These are phyloP conservation scores for Rhodotorula diobovata DNA, from an alignment of 768 basidiomycete genomes.

Conservation along the genomic window DNA sequence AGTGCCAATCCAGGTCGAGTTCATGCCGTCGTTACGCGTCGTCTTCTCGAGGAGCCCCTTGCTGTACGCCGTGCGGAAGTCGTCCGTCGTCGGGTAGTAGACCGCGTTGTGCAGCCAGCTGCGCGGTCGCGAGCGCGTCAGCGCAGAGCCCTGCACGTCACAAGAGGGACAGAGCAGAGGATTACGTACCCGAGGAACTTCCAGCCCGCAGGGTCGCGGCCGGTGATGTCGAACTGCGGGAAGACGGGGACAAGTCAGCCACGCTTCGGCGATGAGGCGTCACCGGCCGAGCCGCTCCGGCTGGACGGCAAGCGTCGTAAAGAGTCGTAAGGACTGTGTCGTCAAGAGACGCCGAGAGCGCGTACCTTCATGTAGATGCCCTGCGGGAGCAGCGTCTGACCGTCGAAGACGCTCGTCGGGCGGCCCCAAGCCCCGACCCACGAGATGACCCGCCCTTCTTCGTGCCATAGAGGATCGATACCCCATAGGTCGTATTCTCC, in stretches of 20 bases:
- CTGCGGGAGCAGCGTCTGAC: slow-evolving; percentile 42
- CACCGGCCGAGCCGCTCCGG: no score
- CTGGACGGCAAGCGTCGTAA: background rate
- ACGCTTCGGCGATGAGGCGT: no score
- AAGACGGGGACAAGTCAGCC: no score
- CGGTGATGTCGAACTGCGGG: slow-evolving; percentile 30
- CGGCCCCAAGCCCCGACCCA: slow-evolving; percentile 41
- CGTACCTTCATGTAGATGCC: slow-evolving; percentile 42
- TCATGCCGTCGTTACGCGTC: slow-evolving; percentile 32
- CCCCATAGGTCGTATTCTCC: slow-evolving; percentile 14
- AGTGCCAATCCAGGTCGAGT: slow-evolving; percentile 39
- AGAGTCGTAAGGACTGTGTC: background rate
- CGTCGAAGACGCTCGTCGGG: slow-evolving; percentile 38
- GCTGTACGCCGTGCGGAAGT: slow-evolving; percentile 44
- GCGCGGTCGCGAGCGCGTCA: background rate
- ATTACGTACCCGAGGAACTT: slow-evolving; percentile 24
- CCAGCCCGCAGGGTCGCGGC: slow-evolving; percentile 43
- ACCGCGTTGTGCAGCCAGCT: slow-evolving; percentile 41
- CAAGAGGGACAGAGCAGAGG: background rate
- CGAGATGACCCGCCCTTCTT: slow-evolving; percentile 38
- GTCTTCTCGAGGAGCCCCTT: slow-evolving; percentile 32
- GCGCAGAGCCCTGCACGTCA: background rate
- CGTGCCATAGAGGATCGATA: slow-evolving; percentile 45
- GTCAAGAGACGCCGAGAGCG: no score
- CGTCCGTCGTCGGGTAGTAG: slow-evolving; percentile 40